phyloP scores from a whole-genome alignment of 108 stramenopile species.

The Conticribra weissflogii region DNA sequence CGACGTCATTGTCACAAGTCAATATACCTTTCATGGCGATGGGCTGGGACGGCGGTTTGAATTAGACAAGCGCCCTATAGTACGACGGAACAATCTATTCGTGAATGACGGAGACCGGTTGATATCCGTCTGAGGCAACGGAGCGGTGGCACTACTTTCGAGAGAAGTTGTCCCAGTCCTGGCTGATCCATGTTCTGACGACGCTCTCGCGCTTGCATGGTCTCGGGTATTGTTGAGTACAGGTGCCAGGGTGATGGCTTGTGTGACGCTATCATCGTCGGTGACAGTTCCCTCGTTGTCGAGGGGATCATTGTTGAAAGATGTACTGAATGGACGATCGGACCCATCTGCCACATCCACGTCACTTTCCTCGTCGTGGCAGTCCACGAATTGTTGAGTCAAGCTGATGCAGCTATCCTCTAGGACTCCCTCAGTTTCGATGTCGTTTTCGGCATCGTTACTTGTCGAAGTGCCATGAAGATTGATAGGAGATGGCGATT shows the following conservation, averaged over 20 bases:
- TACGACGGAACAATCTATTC: conserved; percentile 37
- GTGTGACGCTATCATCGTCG: background rate
- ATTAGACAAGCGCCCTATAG: conserved; percentile 36
- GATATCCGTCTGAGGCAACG: background rate
- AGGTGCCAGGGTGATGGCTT: background rate
- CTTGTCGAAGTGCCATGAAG: conserved; percentile 32
- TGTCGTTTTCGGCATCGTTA: background rate
- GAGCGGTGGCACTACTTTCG: conserved; percentile 5
- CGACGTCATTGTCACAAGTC: no score
- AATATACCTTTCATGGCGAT: background rate
- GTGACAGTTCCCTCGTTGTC: background rate
- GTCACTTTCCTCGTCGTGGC: conserved; percentile 29
- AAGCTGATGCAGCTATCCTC: conserved; percentile 2
- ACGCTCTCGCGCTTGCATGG: background rate
- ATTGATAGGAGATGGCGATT: conserved; percentile 72
- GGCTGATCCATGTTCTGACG: background rate
- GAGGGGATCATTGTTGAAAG: background rate
- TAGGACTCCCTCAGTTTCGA: background rate
- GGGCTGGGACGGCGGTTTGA: conserved; percentile 1
- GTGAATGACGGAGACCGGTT: conserved; percentile 25
- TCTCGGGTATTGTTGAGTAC: background rate
- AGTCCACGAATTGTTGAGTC: conserved; percentile 31
- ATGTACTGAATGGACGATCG: background rate
- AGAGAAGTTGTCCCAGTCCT: background rate
- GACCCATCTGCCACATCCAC: conserved; percentile 2